Percentiles rank a stretch among this genome's conserved stretches.
phyloP scores from a whole-genome alignment of 139 green algal species.

The Pleodorina starrii region DNA sequence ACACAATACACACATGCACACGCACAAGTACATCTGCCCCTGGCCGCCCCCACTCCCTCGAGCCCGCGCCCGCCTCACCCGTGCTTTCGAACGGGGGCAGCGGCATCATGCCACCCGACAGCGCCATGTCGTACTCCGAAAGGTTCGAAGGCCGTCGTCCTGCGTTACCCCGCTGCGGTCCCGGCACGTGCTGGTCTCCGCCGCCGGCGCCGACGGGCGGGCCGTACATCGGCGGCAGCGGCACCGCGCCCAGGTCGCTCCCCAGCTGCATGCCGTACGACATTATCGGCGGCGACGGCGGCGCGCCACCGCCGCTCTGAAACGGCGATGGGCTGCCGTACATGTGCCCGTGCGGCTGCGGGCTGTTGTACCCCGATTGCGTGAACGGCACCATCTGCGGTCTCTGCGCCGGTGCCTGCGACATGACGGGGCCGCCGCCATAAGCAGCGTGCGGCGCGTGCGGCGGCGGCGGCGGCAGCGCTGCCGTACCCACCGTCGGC shows the following conservation, averaged over 20 bases:
- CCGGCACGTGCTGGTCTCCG: no score
- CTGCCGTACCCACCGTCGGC: neutral
- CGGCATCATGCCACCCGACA: neutral
- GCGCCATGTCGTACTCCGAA: neutral
- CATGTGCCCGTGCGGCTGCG: neutral
- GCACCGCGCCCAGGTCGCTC: neutral
- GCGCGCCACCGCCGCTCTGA: no score
- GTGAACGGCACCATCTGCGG: neutral
- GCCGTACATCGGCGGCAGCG: neutral
- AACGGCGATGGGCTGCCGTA: neutral
- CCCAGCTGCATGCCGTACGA: neutral
- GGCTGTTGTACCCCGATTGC: neutral
- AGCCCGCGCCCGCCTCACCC: no score
- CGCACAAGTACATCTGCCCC: no score
- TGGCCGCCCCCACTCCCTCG: no score
- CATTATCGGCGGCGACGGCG: neutral
- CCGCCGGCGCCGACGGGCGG: neutral
- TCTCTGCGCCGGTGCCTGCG: neutral
- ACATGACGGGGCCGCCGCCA: neutral
- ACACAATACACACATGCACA: no score
- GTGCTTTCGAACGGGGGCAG: no score
- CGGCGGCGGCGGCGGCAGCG: neutral
- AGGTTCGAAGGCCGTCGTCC: neutral
- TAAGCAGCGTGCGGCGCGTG: neutral
- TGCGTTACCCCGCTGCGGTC: neutral